Base-by-base conservation (phyloP, 2,329 filamentous ascomycete genomes). In the Colletotrichum noveboracense region DNA sequence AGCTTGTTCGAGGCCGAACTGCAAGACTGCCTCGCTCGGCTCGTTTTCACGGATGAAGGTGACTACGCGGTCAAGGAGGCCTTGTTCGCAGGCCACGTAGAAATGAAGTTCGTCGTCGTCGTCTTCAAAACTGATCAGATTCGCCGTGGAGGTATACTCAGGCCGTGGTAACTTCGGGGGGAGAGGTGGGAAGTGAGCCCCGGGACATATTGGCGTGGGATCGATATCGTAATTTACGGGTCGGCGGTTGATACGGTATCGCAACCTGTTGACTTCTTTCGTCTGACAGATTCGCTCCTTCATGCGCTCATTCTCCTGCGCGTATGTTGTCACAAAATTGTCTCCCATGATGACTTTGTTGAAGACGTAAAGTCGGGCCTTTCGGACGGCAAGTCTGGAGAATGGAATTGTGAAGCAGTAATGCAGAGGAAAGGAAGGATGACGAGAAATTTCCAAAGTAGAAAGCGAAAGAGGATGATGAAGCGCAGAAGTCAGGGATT, bases 71-170 rank as follows among this genome's bases (percentile, higher is more conserved):
- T 60, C 56, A 6, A 12, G 24, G 28, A 60, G 56, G 26, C 56
- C 56, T 30, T 30, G 24, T 2, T 32, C 24, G 4, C 28, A 60
- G 26, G 56, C 56, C 1, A 61, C 26, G 18, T 60, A 8, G 14
- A 60, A 60, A 0, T 30, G 16, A 3, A 60, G n/a, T n/a, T n/a
- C 5, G 12, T 60, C 26, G 9, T 60, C 14, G 2, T 60, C 14
- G 26, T 32, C 9, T 5, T 60, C 38, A 48, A n/a, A 0, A 30
- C 1, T 32, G 28, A 60, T 60, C 24, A 60, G 24, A 30, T 60
- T 24, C 1, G 56, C 24, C 6, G 30, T 14, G 30, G 3, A n/a
- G 2, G 6, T 0, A 3, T 61, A 61, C 1, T 14, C 0, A 3
- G 56, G 28, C 4, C 56, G 56, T 0, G 9, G 56, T 13, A 61